phyloP scores from a whole-genome alignment of 2,329 filamentous ascomycete species.

The Neurospora sp. region DNA sequence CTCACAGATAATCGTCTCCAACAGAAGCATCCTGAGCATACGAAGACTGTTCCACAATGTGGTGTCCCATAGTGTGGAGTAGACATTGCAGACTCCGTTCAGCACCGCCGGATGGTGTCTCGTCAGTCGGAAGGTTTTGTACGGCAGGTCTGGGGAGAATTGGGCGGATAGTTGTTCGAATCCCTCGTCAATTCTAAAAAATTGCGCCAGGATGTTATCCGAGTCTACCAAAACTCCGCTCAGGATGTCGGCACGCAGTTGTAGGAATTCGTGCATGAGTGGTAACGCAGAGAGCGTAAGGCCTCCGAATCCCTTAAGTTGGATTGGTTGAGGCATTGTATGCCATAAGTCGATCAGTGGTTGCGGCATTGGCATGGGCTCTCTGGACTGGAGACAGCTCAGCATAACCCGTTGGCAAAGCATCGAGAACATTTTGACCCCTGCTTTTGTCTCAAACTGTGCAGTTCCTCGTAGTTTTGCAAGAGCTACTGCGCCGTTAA shows the following conservation, averaged over 20 bases:
- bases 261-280: conserved; percentile 34
- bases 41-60: conserved; percentile 39
- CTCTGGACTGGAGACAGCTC: conserved; percentile 37
- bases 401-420: conserved; percentile 41
- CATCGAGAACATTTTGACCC: conserved; percentile 44
- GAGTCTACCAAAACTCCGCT: conserved; percentile 26
- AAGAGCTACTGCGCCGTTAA: conserved; percentile 41
- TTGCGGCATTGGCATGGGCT: conserved; percentile 34
- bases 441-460: conserved; percentile 35
- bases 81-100: conserved; percentile 33
- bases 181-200: conserved; percentile 32
- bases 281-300: background rate
- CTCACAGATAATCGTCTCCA: conserved; percentile 36
- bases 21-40: conserved; percentile 34
- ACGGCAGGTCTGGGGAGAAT: conserved; percentile 32
- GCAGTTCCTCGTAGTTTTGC: conserved; percentile 37
- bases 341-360: conserved; percentile 35
- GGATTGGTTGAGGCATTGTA: conserved; percentile 25
- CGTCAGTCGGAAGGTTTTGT: conserved; percentile 29
- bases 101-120: conserved; percentile 31
- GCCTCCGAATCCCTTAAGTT: background rate
- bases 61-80: conserved; percentile 33
- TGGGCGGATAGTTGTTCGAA: conserved; percentile 29
- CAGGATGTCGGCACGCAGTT: conserved; percentile 37
- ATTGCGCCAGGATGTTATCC: conserved; percentile 29